A percentile compares a stretch with the other conserved stretches of the same genome.
These are phyloP conservation scores for Venturia oleaginea DNA, from an alignment of 2,329 filamentous ascomycete genomes.

Conservation along the genomic window DNA sequence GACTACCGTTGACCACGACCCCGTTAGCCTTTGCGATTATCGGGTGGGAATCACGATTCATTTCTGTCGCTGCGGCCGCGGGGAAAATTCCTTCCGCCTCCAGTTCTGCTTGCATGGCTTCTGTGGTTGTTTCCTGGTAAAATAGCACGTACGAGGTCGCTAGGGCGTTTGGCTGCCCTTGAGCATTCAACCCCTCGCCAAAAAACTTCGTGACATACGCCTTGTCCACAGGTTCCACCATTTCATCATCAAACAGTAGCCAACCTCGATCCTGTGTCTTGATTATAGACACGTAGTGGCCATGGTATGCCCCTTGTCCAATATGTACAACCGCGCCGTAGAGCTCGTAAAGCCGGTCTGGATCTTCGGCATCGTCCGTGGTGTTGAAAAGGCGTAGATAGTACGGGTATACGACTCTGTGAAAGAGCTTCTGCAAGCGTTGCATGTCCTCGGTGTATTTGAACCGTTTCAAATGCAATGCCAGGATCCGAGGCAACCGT, in stretches of 20 bases:
- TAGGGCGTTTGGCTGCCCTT: slow-evolving; percentile 49
- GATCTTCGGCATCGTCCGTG: slow-evolving; percentile 87
- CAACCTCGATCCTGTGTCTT: slow-evolving; percentile 95
- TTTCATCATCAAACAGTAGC: slow-evolving; percentile 95
- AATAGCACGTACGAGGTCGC: slow-evolving; percentile 96
- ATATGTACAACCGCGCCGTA: slow-evolving; percentile 98
- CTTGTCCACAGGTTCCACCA: slow-evolving; percentile 97
- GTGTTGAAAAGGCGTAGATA: slow-evolving; percentile 96
- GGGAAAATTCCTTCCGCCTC: slow-evolving; percentile 60
- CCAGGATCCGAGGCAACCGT: slow-evolving; percentile 79
- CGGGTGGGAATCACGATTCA: slow-evolving; percentile 50
- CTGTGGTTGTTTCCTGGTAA: slow-evolving; percentile 80
- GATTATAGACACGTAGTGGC: slow-evolving; percentile 95
- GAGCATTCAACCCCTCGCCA: slow-evolving; percentile 61
- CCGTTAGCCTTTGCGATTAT: slow-evolving; percentile 33
- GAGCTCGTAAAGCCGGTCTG: slow-evolving; percentile 87
- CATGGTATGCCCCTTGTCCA: slow-evolving; percentile 91
- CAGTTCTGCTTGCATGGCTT: slow-evolving; percentile 65
- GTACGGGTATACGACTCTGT: slow-evolving; percentile 94
- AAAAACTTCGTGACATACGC: slow-evolving; percentile 96
- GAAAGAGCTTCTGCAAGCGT: slow-evolving; percentile 89
- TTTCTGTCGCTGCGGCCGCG: slow-evolving; percentile 26
- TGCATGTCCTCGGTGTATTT: slow-evolving; percentile 97
- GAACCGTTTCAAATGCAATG: slow-evolving; percentile 90
- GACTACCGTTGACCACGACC: slow-evolving; percentile 16